Evolutionary conservation across 148 eudicot species (phyloP).

Genomic region (Simmondsia chinensis): DNA sequence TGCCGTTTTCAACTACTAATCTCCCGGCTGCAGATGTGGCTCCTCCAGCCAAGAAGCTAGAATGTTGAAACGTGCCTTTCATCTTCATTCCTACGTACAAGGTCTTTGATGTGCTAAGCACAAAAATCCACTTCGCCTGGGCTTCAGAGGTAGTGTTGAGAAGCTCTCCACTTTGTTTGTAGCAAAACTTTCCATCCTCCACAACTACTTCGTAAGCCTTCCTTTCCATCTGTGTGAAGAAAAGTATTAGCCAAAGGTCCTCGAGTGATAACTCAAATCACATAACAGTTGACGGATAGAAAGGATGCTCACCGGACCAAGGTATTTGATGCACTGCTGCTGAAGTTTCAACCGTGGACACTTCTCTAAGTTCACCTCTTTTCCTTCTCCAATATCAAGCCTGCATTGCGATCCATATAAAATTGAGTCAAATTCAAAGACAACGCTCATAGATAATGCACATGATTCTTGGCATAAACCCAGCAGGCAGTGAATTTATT

Average conservation of each 20-base stretch:
- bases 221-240: constrained; percentile 70
- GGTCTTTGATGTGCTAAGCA: constrained; percentile 75
- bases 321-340: constrained; percentile 96
- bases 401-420: no score
- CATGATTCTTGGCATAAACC: no score
- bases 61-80: constrained; percentile 94
- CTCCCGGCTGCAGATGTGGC: constrained; percentile 97
- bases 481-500: no score
- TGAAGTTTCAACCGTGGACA: constrained; percentile 78
- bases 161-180: constrained; percentile 51
- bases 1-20: constrained; percentile 65
- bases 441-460: no score
- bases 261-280: background rate
- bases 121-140: constrained; percentile 87
- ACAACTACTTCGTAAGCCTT: constrained; percentile 65
- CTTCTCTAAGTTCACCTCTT: constrained; percentile 71
- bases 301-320: constrained; percentile 67
- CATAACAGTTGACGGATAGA: background rate
- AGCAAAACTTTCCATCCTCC: constrained; percentile 55
- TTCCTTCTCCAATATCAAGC: constrained; percentile 98
- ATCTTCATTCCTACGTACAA: constrained; percentile 82
- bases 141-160: constrained; percentile 58
- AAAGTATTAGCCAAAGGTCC: background rate
- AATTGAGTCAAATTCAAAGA: no score
- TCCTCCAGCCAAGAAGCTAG: constrained; percentile 98